These are phyloP conservation scores for Arachis stenosperma DNA, from an alignment of 306 rosid genomes.

Conservation along the genomic window DNA sequence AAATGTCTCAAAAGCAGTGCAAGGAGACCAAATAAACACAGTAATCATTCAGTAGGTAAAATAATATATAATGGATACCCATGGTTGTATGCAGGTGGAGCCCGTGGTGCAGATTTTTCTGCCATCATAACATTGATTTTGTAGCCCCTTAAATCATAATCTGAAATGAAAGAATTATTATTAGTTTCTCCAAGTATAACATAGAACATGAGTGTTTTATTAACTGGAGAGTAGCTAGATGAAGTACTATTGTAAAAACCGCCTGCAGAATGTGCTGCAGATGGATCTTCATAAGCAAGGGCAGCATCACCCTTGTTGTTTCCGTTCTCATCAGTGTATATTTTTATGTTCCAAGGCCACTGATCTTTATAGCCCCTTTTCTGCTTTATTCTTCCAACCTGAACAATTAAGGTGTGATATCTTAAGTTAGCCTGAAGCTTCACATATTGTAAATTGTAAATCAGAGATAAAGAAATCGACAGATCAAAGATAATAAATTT, in stretches of 20 bases:
- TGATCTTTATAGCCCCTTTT: conserved; percentile 99
- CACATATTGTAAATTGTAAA: neutral
- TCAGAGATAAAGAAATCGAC: neutral
- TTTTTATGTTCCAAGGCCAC: conserved; percentile 96
- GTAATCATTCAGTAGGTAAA: conserved; percentile 1
- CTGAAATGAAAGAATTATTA: conserved; percentile 51
- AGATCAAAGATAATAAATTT: neutral
- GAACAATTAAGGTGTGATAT: conserved; percentile 13
- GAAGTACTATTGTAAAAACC: conserved; percentile 78
- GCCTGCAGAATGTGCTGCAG: conserved; percentile 97
- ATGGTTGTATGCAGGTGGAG: conserved; percentile 54
- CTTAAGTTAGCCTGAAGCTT: neutral
- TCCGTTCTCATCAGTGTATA: conserved; percentile 89
- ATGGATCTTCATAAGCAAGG: conserved; percentile 94
- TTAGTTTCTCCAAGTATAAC: conserved; percentile 15
- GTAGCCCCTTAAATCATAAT: conserved; percentile 83
- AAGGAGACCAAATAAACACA: neutral
- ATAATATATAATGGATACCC: conserved; percentile 56
- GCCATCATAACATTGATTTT: conserved; percentile 92
- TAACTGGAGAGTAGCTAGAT: conserved; percentile 7
- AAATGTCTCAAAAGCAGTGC: conserved; percentile 5
- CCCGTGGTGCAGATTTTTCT: conserved; percentile 85
- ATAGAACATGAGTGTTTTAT: neutral
- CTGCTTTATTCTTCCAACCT: conserved; percentile 99
- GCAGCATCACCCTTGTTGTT: conserved; percentile 95